phyloP scores from a whole-genome alignment of 495 filamentous ascomycete genomes.

The Arthonia radiata region DNA sequence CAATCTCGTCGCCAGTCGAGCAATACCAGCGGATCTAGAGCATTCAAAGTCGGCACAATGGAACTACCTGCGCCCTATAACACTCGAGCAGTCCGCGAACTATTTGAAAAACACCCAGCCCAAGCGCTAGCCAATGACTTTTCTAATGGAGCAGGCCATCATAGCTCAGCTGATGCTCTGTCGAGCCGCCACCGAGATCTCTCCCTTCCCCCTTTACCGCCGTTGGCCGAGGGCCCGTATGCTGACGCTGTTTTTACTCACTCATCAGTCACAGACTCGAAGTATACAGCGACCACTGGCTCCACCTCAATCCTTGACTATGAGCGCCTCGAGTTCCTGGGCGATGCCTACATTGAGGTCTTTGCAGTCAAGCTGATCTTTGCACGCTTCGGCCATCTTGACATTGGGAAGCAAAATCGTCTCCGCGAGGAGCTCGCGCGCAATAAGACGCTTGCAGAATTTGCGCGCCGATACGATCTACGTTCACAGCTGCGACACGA shows the following conservation, averaged over 20 bases:
- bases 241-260: slow-evolving; percentile 45
- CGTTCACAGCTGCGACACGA: slow-evolving; percentile 21
- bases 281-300: too few species aligned
- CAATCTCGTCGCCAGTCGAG: too few species aligned
- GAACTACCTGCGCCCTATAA: too few species aligned
- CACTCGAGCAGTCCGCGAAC: too few species aligned
- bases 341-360: slow-evolving; percentile 16
- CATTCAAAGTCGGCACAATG: too few species aligned
- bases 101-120: too few species aligned
- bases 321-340: slow-evolving; percentile 17
- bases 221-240: slow-evolving; percentile 28
- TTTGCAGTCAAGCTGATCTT: slow-evolving; percentile 17
- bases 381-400: not conserved
- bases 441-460: slow-evolving; percentile 51
- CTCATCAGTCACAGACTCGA: slow-evolving; percentile 1
- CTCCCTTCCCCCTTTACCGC: slow-evolving; percentile 31
- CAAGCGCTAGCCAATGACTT: too few species aligned
- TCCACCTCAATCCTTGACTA: too few species aligned
- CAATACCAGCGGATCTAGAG: too few species aligned
- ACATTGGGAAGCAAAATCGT: not conserved
- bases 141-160: too few species aligned
- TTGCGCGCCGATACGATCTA: slow-evolving; percentile 39
- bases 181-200: too few species aligned
- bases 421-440: slow-evolving; percentile 49
- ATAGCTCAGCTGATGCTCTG: too few species aligned